Evolutionary conservation across 441 rosid genomes (phyloP), one percentile per base, ranked within the genome.

Genomic region (Dalechampia spathulata): DNA sequence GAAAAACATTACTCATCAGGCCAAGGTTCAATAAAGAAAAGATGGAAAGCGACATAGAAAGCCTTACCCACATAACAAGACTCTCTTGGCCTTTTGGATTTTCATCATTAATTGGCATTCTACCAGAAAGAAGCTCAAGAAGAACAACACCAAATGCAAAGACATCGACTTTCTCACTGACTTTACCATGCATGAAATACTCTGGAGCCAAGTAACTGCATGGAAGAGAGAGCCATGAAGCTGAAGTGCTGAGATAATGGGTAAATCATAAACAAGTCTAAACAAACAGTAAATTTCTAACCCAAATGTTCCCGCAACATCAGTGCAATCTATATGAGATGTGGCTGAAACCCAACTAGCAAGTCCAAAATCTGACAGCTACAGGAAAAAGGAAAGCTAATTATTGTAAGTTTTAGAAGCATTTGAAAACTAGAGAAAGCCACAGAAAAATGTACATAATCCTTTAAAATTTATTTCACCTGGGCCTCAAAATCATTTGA

Each of bases 301-400:
- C 95, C 98, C 98, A 68, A 91, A 91, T 38, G 98, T 91, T 63
- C 98, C 98, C 4, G 86, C 79, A 36, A 91, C 86, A 55, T 74
- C 96, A 17, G 81, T 72, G 75, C 78, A 72, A 17, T 73, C 58
- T 53, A 67, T 53, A 30, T 72, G 71, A 22, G 83, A 66, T 41
- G 83, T 70, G 42, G 82, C 58, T 37, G 87, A 74, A 57, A 70
- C 81, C 79, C 78, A 62, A 68, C 77, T 72, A 38, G 98, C 89
- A 16, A 91, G 78, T 69, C 98, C 98, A 49, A 91, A 91, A 88
- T 91, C 98, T 55, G 93, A 84, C 10, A 91, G 75, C 98, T 91
- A n/a, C n/a, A n/a, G n/a, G 83, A 73, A 60, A 49, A 52, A 70
- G 54, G 42, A 67, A 54, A 49, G 51, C 23, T 62, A 32, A 19